Evolutionary conservation across 176 grass and related monocot species (phyloP).

Genomic region (Aegilops sharonensis): DNA sequence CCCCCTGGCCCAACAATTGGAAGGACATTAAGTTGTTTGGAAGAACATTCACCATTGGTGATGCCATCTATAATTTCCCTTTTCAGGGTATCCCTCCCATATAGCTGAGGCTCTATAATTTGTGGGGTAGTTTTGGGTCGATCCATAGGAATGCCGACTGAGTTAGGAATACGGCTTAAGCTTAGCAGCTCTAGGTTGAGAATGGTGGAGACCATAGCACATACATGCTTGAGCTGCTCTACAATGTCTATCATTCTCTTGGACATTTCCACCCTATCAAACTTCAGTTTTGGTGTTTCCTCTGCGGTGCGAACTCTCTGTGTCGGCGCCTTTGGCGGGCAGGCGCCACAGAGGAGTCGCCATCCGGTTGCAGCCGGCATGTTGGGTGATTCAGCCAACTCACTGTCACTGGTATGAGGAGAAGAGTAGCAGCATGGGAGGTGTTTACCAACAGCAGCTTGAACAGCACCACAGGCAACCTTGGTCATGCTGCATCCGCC

Average conservation of each 20-base stretch:
- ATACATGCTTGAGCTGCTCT: neutral
- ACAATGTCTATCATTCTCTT: neutral
- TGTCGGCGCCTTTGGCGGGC: neutral
- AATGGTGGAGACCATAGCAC: slow-evolving; percentile 1
- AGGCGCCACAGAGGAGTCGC: neutral
- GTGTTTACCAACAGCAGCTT: neutral
- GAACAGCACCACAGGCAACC: neutral
- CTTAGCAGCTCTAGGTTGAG: neutral
- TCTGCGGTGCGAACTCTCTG: neutral
- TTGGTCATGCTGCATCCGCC: neutral
- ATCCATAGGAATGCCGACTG: accelerated
- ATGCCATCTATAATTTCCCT: too few relatives aligned
- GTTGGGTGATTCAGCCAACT: neutral
- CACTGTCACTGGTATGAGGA: neutral
- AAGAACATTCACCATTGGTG: too few relatives aligned
- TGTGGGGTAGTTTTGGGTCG: neutral
- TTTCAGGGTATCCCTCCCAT: slow-evolving; percentile 15
- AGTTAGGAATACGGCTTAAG: neutral
- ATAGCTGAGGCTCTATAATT: neutral
- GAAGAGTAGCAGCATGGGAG: neutral
- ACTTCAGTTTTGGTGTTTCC: neutral
- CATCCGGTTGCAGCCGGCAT: too few relatives aligned
- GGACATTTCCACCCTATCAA: neutral
- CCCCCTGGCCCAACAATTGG: neutral
- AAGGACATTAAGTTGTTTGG: slow-evolving; percentile 13